Evolutionary conservation across 2,329 filamentous ascomycete species (phyloP).

Genomic region (Cladosporium halotolerans): DNA sequence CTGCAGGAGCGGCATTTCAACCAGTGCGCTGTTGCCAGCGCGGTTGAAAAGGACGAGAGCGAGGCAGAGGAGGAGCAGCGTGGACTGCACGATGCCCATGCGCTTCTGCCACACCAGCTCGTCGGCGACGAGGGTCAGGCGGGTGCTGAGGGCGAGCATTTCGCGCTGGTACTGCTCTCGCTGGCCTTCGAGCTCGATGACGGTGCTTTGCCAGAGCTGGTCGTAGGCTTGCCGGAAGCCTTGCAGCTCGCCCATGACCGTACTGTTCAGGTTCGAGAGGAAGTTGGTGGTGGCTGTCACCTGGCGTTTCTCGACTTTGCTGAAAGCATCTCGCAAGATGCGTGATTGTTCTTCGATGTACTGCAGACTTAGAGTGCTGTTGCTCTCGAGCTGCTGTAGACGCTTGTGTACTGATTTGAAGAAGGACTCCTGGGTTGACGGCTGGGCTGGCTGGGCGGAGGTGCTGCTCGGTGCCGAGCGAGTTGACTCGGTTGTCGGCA

Average conservation of each 20-base stretch:
- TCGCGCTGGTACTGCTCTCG: conserved; percentile 78
- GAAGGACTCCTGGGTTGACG: conserved; percentile 92
- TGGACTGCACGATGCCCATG: conserved; percentile 86
- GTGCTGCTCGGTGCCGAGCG: conserved; percentile 15
- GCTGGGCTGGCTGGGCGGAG: conserved; percentile 45
- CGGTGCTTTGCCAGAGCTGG: conserved; percentile 92
- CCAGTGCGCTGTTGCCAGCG: conserved; percentile 23
- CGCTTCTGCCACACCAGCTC: conserved; percentile 79
- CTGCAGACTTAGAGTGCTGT: conserved; percentile 84
- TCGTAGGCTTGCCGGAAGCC: conserved; percentile 82
- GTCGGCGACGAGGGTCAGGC: conserved; percentile 85
- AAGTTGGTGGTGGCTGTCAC: conserved; percentile 76
- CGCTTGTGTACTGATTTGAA: conserved; percentile 96
- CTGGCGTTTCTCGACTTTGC: conserved; percentile 80
- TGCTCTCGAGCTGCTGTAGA: conserved; percentile 81
- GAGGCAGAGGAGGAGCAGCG: conserved; percentile 79
- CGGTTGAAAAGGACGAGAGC: conserved; percentile 73
- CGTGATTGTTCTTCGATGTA: conserved; percentile 96
- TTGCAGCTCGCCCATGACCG: conserved; percentile 74
- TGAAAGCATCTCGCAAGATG: conserved; percentile 79
- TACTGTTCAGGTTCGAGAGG: conserved; percentile 76
- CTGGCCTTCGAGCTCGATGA: conserved; percentile 84
- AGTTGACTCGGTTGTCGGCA: background rate
- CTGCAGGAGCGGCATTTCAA: conserved; percentile 41
- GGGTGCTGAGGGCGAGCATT: conserved; percentile 70